phyloP scores from a whole-genome alignment of 768 basidiomycete species.

The Phylloporus sp. region DNA sequence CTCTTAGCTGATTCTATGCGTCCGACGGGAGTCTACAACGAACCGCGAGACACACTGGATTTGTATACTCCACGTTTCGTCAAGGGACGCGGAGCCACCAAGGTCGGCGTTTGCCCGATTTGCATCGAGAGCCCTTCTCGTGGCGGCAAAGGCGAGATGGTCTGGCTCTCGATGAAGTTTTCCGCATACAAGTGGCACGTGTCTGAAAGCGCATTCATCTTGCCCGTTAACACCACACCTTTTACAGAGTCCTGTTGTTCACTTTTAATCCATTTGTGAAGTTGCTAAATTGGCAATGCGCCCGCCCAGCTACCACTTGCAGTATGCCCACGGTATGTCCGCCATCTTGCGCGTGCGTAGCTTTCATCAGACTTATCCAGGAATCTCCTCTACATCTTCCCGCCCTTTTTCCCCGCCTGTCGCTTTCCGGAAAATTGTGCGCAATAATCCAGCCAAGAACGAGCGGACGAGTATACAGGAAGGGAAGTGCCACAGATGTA shows the following conservation, averaged over 20 bases:
- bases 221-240: conserved; percentile 1
- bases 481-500: conserved; percentile 76
- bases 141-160: conserved; percentile 56
- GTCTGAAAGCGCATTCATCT: background rate
- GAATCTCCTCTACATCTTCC: conserved; percentile 63
- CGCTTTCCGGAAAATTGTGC: conserved; percentile 47
- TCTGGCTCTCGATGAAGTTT: conserved; percentile 78
- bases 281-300: conserved; percentile 3
- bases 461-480: conserved; percentile 58
- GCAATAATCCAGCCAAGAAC: conserved; percentile 48
- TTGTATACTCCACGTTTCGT: conserved; percentile 78
- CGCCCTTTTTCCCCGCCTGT: conserved; percentile 75
- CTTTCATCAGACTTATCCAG: conserved; percentile 32
- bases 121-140: conserved; percentile 57
- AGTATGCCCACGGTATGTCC: conserved; percentile 65
- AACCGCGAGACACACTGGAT: conserved; percentile 56
- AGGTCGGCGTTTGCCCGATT: conserved; percentile 74
- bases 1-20: conserved; percentile 18
- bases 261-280: background rate
- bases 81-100: conserved; percentile 59
- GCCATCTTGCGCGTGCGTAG: background rate
- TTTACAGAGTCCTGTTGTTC: conserved; percentile 16
- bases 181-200: conserved; percentile 78
- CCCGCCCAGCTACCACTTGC: conserved; percentile 68
- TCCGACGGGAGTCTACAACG: conserved; percentile 48